A percentile compares a stretch with the other conserved stretches of the same genome.
phyloP scores from a whole-genome alignment of 1,139 yeast genomes.

The Suhomyces taliae region DNA sequence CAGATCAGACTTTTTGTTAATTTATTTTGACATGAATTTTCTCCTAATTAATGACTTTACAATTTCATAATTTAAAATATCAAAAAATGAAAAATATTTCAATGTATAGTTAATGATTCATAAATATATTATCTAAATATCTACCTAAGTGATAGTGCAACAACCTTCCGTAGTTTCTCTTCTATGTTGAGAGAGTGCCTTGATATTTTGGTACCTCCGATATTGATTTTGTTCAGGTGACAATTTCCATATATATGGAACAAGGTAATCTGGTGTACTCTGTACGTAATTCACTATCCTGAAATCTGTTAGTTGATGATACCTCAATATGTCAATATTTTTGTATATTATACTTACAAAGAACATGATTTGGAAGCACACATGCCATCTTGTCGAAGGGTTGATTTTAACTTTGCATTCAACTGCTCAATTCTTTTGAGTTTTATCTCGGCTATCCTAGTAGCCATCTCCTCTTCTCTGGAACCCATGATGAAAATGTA shows the following conservation, averaged over 20 bases:
- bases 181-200: conserved; percentile 10
- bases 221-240: conserved; percentile 51
- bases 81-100: background rate
- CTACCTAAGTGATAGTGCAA: conserved; percentile 33
- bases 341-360: conserved; percentile 22
- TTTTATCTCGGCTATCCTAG: conserved; percentile 47
- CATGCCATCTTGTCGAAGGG: conserved; percentile 58
- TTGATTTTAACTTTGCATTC: conserved; percentile 53
- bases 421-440: conserved; percentile 64
- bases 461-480: conserved; percentile 15
- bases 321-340: conserved; percentile 2
- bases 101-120: background rate
- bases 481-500: conserved; percentile 1
- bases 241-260: conserved; percentile 53
- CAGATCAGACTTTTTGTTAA: background rate
- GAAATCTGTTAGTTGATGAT: conserved; percentile 12
- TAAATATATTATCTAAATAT: no score
- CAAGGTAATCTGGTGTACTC: conserved; percentile 51
- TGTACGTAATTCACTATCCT: conserved; percentile 46
- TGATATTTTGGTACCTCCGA: conserved; percentile 27
- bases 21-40: background rate
- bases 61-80: background rate
- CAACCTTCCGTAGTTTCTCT: conserved; percentile 30
- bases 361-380: conserved; percentile 69
- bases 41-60: no score